Evolutionary conservation across 2,329 filamentous ascomycete species (phyloP).

Genomic region (Ceratocystis eucalypticola): DNA sequence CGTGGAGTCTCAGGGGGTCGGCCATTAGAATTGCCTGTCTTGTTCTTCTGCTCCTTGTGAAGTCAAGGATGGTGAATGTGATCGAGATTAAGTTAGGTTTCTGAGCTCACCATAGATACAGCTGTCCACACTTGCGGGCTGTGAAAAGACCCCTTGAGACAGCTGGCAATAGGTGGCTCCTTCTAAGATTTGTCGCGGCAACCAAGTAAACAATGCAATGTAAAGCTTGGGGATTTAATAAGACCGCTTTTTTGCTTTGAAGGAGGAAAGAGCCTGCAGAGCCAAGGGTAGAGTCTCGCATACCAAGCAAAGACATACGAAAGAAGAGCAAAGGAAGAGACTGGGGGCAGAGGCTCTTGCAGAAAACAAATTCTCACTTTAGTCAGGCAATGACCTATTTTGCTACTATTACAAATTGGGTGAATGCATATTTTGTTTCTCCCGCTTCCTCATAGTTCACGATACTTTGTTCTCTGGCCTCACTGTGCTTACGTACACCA

Average conservation of each 20-base stretch:
- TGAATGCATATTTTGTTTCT: background rate
- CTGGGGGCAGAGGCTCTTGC: background rate
- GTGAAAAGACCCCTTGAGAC: background rate
- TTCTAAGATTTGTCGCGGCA: constrained; percentile 7
- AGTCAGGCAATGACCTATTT: background rate
- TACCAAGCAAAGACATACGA: background rate
- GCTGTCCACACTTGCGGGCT: background rate
- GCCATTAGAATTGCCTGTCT: background rate
- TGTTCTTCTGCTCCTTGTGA: background rate
- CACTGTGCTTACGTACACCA: background rate
- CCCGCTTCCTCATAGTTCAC: background rate
- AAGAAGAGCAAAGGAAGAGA: background rate
- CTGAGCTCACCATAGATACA: background rate
- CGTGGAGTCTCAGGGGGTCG: background rate
- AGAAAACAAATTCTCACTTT: background rate
- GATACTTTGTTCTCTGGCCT: background rate
- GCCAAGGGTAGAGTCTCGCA: background rate
- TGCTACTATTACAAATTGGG: background rate
- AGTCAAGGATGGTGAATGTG: background rate
- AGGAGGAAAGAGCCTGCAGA: background rate
- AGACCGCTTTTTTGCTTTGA: background rate
- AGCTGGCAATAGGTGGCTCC: constrained; percentile 1
- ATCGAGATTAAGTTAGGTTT: background rate
- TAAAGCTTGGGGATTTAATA: background rate
- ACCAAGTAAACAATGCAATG: constrained; percentile 4